Evolutionary conservation across 2,329 filamentous ascomycete species (phyloP).

Genomic region (Capronia epimyces): DNA sequence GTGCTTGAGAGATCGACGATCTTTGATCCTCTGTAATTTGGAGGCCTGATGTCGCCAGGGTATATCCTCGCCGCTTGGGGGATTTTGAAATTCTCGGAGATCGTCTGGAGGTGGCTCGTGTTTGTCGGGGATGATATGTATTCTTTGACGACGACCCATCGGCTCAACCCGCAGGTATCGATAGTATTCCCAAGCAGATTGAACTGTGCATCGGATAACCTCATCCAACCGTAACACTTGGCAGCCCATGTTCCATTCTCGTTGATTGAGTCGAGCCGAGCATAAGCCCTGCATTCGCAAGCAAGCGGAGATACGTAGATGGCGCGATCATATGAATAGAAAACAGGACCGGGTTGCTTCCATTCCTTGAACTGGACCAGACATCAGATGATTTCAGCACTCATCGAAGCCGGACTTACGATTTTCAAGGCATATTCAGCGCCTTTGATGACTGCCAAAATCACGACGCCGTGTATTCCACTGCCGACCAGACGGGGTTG

Average conservation of each 20-base stretch:
- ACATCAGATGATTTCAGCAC: neutral
- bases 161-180: slow-evolving; percentile 5
- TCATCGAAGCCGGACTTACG: neutral
- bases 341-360: slow-evolving; percentile 13
- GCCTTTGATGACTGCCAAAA: slow-evolving; percentile 8
- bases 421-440: slow-evolving; percentile 14
- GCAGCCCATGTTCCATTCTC: slow-evolving; percentile 9
- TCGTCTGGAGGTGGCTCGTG: neutral
- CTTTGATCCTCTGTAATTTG: slow-evolving; percentile 16
- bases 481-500: slow-evolving; percentile 1
- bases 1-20: slow-evolving; percentile 13
- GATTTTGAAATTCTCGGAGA: slow-evolving; percentile 4
- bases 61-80: neutral
- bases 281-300: slow-evolving; percentile 10
- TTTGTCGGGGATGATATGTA: slow-evolving; percentile 2
- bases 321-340: slow-evolving; percentile 2
- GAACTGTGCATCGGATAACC: slow-evolving; percentile 9
- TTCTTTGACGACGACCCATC: slow-evolving; percentile 14
- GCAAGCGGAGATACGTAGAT: slow-evolving; percentile 6
- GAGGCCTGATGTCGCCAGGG: slow-evolving; percentile 1
- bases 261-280: slow-evolving; percentile 8
- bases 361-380: slow-evolving; percentile 10
- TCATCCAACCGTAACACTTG: slow-evolving; percentile 12
- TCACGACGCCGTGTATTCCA: slow-evolving; percentile 6
- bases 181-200: neutral